A percentile compares a stretch with the other conserved stretches of the same genome.
Conservation (phyloP, 495 filamentous ascomycete species). For the Neurospora sp. region DNA sequence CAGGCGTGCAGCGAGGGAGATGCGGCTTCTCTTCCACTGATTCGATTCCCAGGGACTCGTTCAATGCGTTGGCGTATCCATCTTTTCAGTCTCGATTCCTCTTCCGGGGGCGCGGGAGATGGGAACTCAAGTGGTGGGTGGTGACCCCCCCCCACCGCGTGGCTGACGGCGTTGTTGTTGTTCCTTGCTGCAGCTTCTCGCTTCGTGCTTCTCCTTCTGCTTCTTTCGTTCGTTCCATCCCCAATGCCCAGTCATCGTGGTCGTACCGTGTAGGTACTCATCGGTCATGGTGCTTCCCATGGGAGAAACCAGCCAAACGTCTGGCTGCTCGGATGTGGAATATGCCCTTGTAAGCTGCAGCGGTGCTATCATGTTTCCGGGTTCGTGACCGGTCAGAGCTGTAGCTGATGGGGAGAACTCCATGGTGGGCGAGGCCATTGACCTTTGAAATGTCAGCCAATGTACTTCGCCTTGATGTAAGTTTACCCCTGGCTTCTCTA, state of each 20-base stretch:
- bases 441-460: not conserved
- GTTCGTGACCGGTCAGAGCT: not conserved
- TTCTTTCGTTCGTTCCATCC: not conserved
- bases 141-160: not conserved
- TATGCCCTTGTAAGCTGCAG: not conserved
- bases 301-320: not conserved
- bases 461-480: not conserved
- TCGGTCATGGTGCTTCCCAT: not conserved
- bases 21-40: not conserved
- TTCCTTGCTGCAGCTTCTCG: not conserved
- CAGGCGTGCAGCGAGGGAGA: not conserved
- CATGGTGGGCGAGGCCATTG: not conserved
- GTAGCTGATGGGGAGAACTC: not conserved
- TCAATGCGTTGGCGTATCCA: not conserved
- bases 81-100: not conserved
- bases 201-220: not conserved
- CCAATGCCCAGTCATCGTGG: not conserved
- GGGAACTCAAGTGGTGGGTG: not conserved
- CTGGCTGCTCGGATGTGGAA: not conserved
- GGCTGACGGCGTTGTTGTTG: not conserved
- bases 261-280: not conserved
- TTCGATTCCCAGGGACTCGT: not conserved
- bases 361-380: not conserved
- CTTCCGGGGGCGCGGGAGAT: not conserved
- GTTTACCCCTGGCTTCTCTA: not conserved